Conservation (phyloP, 1,284 basidiomycete species). For the Pseudozyma thailandica region DNA sequence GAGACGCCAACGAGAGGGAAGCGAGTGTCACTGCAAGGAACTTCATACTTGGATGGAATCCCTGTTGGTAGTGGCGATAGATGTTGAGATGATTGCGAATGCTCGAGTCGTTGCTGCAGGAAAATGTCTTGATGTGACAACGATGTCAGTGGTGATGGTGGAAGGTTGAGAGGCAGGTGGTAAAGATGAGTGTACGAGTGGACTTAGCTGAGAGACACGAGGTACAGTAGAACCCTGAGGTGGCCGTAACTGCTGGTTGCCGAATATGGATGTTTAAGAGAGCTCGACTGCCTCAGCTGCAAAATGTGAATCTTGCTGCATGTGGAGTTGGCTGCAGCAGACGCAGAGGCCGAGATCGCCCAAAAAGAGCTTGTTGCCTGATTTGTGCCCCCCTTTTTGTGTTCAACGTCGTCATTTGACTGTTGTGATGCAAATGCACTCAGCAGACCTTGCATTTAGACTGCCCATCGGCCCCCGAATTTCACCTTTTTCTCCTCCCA, state of each 20-base stretch:
- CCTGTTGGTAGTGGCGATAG: constrained; percentile 14
- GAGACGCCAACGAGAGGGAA: constrained; percentile 34
- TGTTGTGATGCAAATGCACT: constrained; percentile 6
- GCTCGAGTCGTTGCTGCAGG: background rate
- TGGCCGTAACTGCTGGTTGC: constrained; percentile 18
- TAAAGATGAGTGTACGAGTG: background rate
- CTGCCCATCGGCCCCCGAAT: too few relatives aligned
- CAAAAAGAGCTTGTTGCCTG: background rate
- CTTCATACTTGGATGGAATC: background rate
- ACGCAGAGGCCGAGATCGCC: constrained; percentile 6
- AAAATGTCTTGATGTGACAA: background rate
- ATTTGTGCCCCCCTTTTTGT: background rate
- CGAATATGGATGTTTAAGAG: constrained; percentile 30
- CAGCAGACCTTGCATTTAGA: too few relatives aligned
- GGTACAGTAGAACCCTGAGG: constrained; percentile 1
- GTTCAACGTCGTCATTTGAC: constrained; percentile 15
- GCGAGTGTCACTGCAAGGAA: constrained; percentile 33
- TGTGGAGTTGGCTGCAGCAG: constrained; percentile 28
- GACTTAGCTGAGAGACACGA: background rate
- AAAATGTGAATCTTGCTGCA: constrained; percentile 5
- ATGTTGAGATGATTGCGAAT: background rate
- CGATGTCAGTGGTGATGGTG: background rate
- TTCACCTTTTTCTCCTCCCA: too few relatives aligned
- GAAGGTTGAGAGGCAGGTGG: background rate
- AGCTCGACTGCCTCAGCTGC: constrained; percentile 5